Base-by-base conservation (phyloP, 305 asterid species). In the Fraxinus nigra region DNA sequence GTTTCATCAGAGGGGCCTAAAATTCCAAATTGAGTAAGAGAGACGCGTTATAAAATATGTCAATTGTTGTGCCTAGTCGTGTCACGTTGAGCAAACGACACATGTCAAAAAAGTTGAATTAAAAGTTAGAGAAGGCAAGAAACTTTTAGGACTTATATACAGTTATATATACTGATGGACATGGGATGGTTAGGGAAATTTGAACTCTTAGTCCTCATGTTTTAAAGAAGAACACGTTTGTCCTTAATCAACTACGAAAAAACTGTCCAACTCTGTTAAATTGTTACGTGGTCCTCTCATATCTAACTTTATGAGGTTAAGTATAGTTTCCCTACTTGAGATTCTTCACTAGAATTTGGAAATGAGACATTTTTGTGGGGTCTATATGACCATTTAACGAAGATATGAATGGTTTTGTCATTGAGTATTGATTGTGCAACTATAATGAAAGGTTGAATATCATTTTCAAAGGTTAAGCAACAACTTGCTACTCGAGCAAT, bases 1-100 rank as follows among this genome's bases (percentile, higher is more conserved):
- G 88, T 82, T 88, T 90, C 81, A 91, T 91, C 16, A 92, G 72
- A 38, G 83, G 84, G 10, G 84, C 93, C 97, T 92, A 33, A 70
- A 76, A 20, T 3, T 0, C 38, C 34, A 26, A 46, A 30, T 69
- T 69, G 18, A 14, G 10, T 28, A 9, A 34, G 30, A 20, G 69
- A 69, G 48, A 11, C 3, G 13, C 2, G 72, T 65, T 0, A 26
- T 13, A 13, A 30, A 69, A 26, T 65, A 65, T 22, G 35, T 65
- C 35, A 24, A 24, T 26, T 65, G 73, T 65, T 26, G 16, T 63
- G 34, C 10, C 34, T 4, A 22, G 16, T 20, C 72, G 72, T 51
- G 34, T 22, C 35, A 2, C 3, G 65, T 54, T n/a, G 65, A 5
- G 26, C 65, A 54, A 3, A n/a, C 1, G 3, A 63, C 24, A 63